Base-by-base conservation (phyloP, 2,329 filamentous ascomycete species). In the Biscogniauxia marginata region DNA sequence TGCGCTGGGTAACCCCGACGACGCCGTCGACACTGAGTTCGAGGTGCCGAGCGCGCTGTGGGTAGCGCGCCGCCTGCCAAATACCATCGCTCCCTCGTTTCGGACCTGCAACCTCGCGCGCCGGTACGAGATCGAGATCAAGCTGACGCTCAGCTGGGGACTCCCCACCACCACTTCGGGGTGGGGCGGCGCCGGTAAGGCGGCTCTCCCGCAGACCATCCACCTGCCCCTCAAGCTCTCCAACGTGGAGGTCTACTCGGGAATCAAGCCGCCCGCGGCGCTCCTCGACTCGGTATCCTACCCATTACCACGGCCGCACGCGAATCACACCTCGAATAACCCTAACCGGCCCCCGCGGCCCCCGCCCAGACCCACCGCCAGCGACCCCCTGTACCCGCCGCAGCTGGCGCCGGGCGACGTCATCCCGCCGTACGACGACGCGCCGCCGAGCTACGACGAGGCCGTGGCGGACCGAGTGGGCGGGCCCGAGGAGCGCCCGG, bases 381-480 rank as follows among this genome's bases (percentile, higher is more conserved):
- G 72, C 20, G 83, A 85, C 63, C 78, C 83, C 3, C 69, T 84
- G 7, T 86, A 85, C 58, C 84, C 84, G 16, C 83, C 84, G 3
- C 84, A 85, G 65, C 72, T 86, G 19, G 79, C 80, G 34, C 70
- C 73, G 7, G 65, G 70, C 9, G 75, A 73, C 2, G 78, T 71
- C 24, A 25, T 39, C 1, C 72, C 77, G 18, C 68, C 71, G 0
- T 79, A 83, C 61, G 87, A 91, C 25, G 91, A 95, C 54, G 90
- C 91, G n/a, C 93, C 93, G 18, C 93, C 93, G 7, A 96, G 91
- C 67, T 98, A 98, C 69, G 92, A 96, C 73, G 93, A 97, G 73
- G 92, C 91, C 11, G 87, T 97, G 74, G 92, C 91, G 6, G 87
- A 90, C 62, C 84, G 87, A 56, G 74, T 95, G 59, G 73, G 77